Conservation (phyloP, 1,139 yeast species). For the Starmera stellimalicola region DNA sequence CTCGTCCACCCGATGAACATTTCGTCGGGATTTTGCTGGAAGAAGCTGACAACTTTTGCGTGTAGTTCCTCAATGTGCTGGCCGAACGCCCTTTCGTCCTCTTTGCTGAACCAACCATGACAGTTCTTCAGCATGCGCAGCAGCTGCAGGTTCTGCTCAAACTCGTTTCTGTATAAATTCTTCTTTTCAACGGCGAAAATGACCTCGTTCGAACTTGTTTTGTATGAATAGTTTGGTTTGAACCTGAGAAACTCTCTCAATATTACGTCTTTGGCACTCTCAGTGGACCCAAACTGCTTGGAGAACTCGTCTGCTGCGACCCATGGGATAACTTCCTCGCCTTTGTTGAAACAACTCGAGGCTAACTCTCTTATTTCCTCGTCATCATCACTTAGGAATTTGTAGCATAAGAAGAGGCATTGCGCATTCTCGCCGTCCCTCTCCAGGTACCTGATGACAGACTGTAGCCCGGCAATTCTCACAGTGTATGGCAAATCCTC, state of each 20-base stretch:
- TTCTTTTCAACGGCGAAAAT: conserved; percentile 43
- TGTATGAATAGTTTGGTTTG: conserved; percentile 11
- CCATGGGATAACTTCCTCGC: conserved; percentile 21
- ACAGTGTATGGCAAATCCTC: conserved; percentile 37
- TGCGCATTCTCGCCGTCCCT: conserved; percentile 3
- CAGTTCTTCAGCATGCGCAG: conserved; percentile 11
- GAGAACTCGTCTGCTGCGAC: conserved; percentile 16
- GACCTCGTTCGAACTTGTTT: conserved; percentile 17
- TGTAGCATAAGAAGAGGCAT: conserved; percentile 22
- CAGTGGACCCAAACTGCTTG: conserved; percentile 5
- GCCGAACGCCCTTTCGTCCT: conserved; percentile 6
- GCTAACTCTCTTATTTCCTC: conserved; percentile 34
- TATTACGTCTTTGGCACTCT: conserved; percentile 6
- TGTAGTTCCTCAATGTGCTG: conserved; percentile 8
- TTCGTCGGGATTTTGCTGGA: conserved; percentile 18
- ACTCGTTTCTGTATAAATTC: conserved; percentile 37
- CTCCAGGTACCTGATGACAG: conserved; percentile 27
- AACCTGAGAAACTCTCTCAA: conserved; percentile 9
- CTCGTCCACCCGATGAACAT: conserved; percentile 30
- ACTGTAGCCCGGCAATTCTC: conserved; percentile 39
- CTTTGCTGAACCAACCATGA: conserved; percentile 3
- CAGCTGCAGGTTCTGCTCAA: conserved; percentile 20
- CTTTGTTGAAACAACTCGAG: conserved; percentile 22
- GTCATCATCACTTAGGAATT: conserved; percentile 53
- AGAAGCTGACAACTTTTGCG: conserved; percentile 5